These are phyloP conservation scores for Umbelopsis sp. DNA, from an alignment of 371 early-diverging fungal genomes.

Conservation along the genomic window DNA sequence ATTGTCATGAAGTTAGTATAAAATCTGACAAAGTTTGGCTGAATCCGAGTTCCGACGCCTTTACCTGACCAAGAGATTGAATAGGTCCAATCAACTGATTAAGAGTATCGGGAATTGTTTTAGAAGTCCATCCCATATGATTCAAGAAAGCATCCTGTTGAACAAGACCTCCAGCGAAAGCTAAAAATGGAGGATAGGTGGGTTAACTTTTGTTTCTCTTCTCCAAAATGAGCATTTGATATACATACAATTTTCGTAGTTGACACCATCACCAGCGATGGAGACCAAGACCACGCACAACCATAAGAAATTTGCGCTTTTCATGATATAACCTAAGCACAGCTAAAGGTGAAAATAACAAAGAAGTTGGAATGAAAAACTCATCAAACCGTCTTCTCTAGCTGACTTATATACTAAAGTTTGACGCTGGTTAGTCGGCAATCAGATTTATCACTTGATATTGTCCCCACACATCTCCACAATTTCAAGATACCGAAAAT, in stretches of 20 bases:
- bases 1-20: not conserved
- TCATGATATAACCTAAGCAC: constrained; percentile 4
- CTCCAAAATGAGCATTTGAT: too few relatives aligned
- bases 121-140: constrained; percentile 8
- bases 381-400: not conserved
- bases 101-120: not conserved
- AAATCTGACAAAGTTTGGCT: not conserved
- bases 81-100: constrained; percentile 14
- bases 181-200: not conserved
- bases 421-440: not conserved
- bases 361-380: not conserved
- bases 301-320: constrained; percentile 15
- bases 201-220: not conserved
- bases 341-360: not conserved
- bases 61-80: constrained; percentile 16
- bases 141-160: constrained; percentile 16
- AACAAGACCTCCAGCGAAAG: constrained; percentile 18
- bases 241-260: constrained; percentile 14
- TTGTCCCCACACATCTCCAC: constrained; percentile 2
- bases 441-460: constrained; percentile 7
- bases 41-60: not conserved
- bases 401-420: constrained; percentile 7
- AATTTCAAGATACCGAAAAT: not conserved
- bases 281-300: constrained; percentile 11
- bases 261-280: constrained; percentile 21